Evolutionary conservation across 768 basidiomycete species (phyloP).

Genomic region (Mrakia frigida): DNA sequence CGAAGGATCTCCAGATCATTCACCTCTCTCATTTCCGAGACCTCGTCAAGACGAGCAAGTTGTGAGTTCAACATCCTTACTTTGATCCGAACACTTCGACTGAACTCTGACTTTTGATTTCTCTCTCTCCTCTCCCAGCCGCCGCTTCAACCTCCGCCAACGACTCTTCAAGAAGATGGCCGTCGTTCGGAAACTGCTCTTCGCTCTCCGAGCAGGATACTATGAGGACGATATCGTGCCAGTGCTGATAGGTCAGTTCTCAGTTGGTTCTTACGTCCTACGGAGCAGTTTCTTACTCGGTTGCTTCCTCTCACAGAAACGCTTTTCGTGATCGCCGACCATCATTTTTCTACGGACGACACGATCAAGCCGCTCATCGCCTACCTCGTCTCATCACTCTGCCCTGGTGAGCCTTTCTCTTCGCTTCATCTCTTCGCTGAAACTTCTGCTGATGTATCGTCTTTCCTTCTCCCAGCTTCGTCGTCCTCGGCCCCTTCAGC

Average conservation of each 20-base stretch:
- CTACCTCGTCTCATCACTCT: constrained; percentile 74
- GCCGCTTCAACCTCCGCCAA: constrained; percentile 69
- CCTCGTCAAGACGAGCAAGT: constrained; percentile 65
- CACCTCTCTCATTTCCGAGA: constrained; percentile 77
- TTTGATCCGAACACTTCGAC: neutral
- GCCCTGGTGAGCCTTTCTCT: constrained; percentile 52
- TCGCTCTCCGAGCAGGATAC: constrained; percentile 72
- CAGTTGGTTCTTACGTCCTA: neutral
- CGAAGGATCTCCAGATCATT: constrained; percentile 65
- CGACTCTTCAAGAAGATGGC: constrained; percentile 61
- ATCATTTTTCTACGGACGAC: constrained; percentile 66
- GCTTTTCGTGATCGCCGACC: constrained; percentile 55
- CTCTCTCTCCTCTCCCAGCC: constrained; percentile 33
- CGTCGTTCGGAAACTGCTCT: constrained; percentile 70
- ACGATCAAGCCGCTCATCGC: constrained; percentile 79
- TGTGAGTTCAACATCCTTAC: constrained; percentile 37
- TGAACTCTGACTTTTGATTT: neutral
- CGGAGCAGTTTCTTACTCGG: neutral
- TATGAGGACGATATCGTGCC: constrained; percentile 56
- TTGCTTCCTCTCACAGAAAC: constrained; percentile 4
- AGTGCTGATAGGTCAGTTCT: constrained; percentile 50
- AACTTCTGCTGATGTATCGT: neutral
- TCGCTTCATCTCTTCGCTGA: neutral
- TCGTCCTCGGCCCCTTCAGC: neutral
- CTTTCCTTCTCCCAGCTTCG: neutral